A percentile compares a stretch with the other conserved stretches of the same genome.
These are phyloP conservation scores for Backusella macrospora DNA, from an alignment of 192 early-diverging fungal genomes.

Conservation along the genomic window DNA sequence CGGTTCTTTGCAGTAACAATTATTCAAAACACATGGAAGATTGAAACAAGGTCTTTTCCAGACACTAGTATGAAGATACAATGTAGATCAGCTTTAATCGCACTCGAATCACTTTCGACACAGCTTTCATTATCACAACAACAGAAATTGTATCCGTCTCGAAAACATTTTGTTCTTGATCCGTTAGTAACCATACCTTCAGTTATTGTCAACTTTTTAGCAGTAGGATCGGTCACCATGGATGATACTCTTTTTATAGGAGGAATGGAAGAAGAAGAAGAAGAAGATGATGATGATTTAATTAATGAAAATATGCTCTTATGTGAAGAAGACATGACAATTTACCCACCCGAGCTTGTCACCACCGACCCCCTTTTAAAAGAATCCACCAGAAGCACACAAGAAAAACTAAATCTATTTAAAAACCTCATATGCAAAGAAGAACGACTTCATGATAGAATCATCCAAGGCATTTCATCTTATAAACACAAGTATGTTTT, in stretches of 20 bases:
- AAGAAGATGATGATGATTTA: background rate
- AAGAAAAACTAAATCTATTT: conserved; percentile 20
- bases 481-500: conserved; percentile 44
- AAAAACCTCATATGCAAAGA: conserved; percentile 25
- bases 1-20: conserved; percentile 31
- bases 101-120: conserved; percentile 28
- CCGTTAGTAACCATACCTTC: background rate
- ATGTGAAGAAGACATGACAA: conserved; percentile 2
- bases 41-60: conserved; percentile 24
- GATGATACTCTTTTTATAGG: background rate
- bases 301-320: conserved; percentile 2
- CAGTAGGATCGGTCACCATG: background rate
- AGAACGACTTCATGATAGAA: conserved; percentile 32
- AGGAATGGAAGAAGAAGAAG: background rate
- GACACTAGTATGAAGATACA: conserved; percentile 39
- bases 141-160: background rate
- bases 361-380: background rate
- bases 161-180: background rate
- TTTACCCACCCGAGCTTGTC: conserved; percentile 13
- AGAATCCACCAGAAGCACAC: background rate
- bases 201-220: background rate
- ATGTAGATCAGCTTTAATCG: conserved; percentile 38
- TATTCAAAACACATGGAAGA: conserved; percentile 37
- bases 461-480: conserved; percentile 41
- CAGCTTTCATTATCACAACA: conserved; percentile 25